Evolutionary conservation across 768 basidiomycete genomes (phyloP), one percentile per base, ranked within the genome.

Genomic region (Gautieria morchelliformis): DNA sequence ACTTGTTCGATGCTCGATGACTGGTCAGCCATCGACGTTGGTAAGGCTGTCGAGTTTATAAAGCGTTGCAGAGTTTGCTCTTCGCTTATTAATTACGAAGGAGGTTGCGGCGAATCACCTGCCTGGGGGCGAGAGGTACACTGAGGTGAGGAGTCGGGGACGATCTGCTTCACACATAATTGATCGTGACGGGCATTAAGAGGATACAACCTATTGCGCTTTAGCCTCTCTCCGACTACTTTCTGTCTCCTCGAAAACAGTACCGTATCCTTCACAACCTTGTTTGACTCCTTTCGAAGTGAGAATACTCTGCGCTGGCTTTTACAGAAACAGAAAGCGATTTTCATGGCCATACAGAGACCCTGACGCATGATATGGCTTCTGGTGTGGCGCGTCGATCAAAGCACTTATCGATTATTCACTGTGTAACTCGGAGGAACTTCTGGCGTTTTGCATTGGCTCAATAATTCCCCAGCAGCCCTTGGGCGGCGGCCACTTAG

Each of bases 291-390:
- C 66, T 0, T 60, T 62, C 7, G 78, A 87, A 60, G 76, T 74
- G 45, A 64, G 72, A 9, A 71, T 45, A 89, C 90, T 0, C 72
- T 88, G 30, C 74, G 83, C 32, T 98, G 93, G 93, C 74, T 94
- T 1, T 60, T 84, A 15, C 79, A 83, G 46, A 88, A 87, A 52
- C 93, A 92, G 66, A 74, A n/a, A 92, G 92, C 0, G 95, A 95
- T 0, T 96, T 93, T 66, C 75, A 86, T 62, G 95, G 95, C 2
- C 78, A 95, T 24, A 92, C 92, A 1, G 85, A 71, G 75, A 78
- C 4, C 80, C 87, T 5, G 95, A 98, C 61, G 89, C 93, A 3
- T 99, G 95, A 68, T 99, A 99, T 69, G 90, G 89, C 61, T 98
- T 96, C 69, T 99, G 95, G 95, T 87, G 87, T 63, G 86, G 89